Evolutionary conservation across 2,329 filamentous ascomycete genomes (phyloP), one percentile per base, ranked within the genome.

Genomic region (Botrytis hyacinthi): DNA sequence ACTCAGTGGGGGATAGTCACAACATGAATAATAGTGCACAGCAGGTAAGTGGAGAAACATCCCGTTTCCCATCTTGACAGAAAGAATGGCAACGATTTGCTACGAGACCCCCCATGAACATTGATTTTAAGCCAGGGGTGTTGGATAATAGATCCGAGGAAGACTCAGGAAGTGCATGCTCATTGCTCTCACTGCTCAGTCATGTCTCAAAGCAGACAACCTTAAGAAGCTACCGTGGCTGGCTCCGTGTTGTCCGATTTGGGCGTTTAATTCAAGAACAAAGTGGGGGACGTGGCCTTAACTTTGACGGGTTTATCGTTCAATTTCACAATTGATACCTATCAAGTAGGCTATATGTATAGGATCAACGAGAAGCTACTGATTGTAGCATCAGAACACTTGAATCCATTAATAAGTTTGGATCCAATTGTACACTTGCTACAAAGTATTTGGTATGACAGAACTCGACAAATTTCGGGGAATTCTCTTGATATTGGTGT

Each of bases 11-110:
- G 65, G 65, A 68, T 32, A 29, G 46, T 40, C 65, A 54, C 46
- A 42, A 10, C 29, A 32, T 68, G 26, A 37, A 68, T 22, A 40
- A 51, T 54, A 35, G 35, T 40, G 10, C 37, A 67, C 65, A 40
- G 35, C 46, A 51, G 46, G 35, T 22, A 37, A 29, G 66, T 68
- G 66, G 66, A 68, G 66, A 68, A 54, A 42, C 32, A 57, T 68
- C 1, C 9, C 48, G 26, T 42, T 68, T 57, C 3, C 3, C 22
- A 37, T 35, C 29, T n/a, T 66, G 42, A 51, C 32, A 48, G 22
- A 22, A 48, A 20, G 44, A 14, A 51, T 32, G 63, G 9, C 63
- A 37, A 10, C 12, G 4, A 48, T 48, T 35, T 37, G 18, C 44
- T 51, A 67, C 16, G 6, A 54, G 46, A 16, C 46, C 22, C 29